Percentiles rank a stretch among this genome's conserved stretches.
phyloP scores from a whole-genome alignment of 1,284 basidiomycete genomes.

The Microbotryum saponariae region DNA sequence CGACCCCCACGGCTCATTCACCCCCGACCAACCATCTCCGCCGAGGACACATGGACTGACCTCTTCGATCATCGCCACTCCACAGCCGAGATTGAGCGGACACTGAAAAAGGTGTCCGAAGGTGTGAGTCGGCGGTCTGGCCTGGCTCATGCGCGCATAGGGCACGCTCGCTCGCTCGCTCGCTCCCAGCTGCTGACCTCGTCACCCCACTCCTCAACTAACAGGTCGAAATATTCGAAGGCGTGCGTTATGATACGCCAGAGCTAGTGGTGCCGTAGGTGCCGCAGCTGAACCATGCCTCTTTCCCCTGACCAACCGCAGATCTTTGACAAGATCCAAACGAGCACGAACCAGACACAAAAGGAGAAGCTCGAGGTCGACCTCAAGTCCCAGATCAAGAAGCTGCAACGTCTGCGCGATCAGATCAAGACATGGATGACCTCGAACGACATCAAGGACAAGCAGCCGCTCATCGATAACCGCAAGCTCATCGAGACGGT shows the following conservation, averaged over 20 bases:
- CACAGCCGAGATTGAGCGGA: constrained; percentile 89
- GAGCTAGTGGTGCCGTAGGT: not conserved
- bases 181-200: not conserved
- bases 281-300: not conserved
- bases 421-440: constrained; percentile 99
- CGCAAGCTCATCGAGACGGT: constrained; percentile 95
- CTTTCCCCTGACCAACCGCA: not conserved
- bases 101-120: constrained; percentile 85
- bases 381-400: constrained; percentile 97
- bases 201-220: not conserved
- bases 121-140: constrained; percentile 48
- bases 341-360: constrained; percentile 85
- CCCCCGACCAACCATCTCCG: not conserved
- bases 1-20: not conserved
- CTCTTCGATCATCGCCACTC: too few relatives aligned
- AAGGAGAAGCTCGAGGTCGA: constrained; percentile 94
- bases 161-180: too few relatives aligned
- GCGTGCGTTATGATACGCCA: constrained; percentile 33
- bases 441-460: constrained; percentile 99
- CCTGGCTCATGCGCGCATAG: not conserved
- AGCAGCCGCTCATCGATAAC: constrained; percentile 84
- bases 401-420: constrained; percentile 92
- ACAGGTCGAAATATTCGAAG: constrained; percentile 76
- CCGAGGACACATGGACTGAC: too few relatives aligned
- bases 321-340: constrained; percentile 90